phyloP scores from a whole-genome alignment of 2,329 filamentous ascomycete species.

The Exophiala mesophila region DNA sequence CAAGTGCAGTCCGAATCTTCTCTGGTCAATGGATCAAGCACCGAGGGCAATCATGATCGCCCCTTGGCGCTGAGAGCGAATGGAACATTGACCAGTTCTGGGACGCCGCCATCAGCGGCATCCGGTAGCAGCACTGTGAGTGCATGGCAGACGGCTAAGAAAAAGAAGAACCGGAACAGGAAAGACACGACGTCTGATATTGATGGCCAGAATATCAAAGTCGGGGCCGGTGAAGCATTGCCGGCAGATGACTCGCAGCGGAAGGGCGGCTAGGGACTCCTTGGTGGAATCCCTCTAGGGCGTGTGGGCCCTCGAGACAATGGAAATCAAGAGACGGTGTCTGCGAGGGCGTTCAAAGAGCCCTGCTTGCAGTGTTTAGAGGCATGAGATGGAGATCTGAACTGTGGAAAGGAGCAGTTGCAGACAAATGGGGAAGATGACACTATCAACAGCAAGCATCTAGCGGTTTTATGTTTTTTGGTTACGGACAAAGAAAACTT shows the following conservation, averaged over 20 bases:
- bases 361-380: too few relatives aligned
- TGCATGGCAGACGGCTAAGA: slow-evolving; percentile 37
- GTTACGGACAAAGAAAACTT: slow-evolving; percentile 21
- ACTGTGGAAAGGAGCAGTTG: not conserved
- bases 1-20: not conserved
- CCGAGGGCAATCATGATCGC: slow-evolving; percentile 31
- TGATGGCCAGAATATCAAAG: slow-evolving; percentile 30
- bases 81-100: slow-evolving; percentile 24
- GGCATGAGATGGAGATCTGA: too few relatives aligned
- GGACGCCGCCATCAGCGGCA: slow-evolving; percentile 1
- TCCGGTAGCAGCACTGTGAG: slow-evolving; percentile 1
- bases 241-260: slow-evolving; percentile 41
- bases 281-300: too few relatives aligned
- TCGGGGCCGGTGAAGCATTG: slow-evolving; percentile 34
- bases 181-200: slow-evolving; percentile 35
- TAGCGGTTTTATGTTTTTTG: slow-evolving; percentile 23
- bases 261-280: slow-evolving; percentile 40
- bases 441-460: slow-evolving; percentile 22
- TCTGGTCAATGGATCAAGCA: slow-evolving; percentile 27
- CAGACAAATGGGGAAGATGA: slow-evolving; percentile 7
- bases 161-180: slow-evolving; percentile 43
- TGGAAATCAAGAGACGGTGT: too few relatives aligned
- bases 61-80: slow-evolving; percentile 37
- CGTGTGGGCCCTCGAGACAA: too few relatives aligned
- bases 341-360: too few relatives aligned